Base-by-base conservation (phyloP, 176 grass and related monocot species). In the Carex kokanica region DNA sequence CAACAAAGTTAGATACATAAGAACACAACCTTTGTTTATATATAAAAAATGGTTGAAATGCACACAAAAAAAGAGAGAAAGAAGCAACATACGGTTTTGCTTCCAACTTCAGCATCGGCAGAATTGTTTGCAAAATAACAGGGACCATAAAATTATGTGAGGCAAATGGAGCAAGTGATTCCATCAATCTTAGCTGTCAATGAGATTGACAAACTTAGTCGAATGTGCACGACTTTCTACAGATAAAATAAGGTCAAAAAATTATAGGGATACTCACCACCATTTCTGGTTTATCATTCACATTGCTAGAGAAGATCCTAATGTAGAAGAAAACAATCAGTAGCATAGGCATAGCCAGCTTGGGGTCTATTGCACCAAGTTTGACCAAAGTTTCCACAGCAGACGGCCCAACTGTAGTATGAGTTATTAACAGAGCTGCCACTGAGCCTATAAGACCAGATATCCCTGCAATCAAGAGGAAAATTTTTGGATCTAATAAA, bases 131-230 rank as follows among this genome's bases (percentile, higher is more conserved):
- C 25, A 95, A 53, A 61, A 92, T 79, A 43, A 98, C 51, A 80
- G 95, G 95, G 81, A 95, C 89, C 86, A 98, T 86, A 67, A 93
- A 91, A 82, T 89, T 86, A 93, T 93, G 89, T 74, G 60, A 61
- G 79, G 92, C 84, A 64, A 98, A 87, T 81, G 84, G 87, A 83
- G 95, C 91, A 88, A 98, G 88, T 21, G 93, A 86, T 87, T 91
- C 89, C 65, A 98, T 81, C 83, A 98, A 86, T 87, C 52, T 90
- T 49, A 91, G 84, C 95, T 98, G 95, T 84, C 85, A 85, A 88
- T 75, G 58, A 31, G 71, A 60, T 24, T 32, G 20, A 23, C 68
- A 89, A 90, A 74, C 60, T 59, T 58, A 51, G 71, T 27, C 17
- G 72, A 31, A 91, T 16, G 81, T 84, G 62, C 45, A 78, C 18